Conservation (phyloP, 345 rosid genomes). For the Excoecaria cochinchinensis region DNA sequence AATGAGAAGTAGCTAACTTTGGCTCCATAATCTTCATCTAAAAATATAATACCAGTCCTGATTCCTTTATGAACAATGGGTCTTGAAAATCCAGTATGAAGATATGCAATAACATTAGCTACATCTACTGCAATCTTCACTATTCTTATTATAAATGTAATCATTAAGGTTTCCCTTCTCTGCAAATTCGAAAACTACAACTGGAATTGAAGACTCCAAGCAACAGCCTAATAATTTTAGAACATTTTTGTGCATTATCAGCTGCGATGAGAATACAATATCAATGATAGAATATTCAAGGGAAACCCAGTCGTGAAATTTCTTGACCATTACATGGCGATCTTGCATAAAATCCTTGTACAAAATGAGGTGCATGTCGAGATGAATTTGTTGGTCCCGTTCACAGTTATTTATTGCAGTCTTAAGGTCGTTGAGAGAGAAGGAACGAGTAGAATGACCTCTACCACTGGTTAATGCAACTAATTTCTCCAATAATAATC, state of each 20-base stretch:
- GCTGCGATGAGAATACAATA: background rate
- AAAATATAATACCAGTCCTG: background rate
- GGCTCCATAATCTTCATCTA: background rate
- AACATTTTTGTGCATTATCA: slow-evolving; percentile 1
- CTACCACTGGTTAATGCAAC: background rate
- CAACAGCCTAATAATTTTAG: slow-evolving; percentile 2
- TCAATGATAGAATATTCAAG: background rate
- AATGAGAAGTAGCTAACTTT: background rate
- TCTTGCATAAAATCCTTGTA: background rate
- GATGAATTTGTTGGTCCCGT: background rate
- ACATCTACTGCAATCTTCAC: background rate
- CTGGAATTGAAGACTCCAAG: background rate
- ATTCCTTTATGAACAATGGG: background rate
- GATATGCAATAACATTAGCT: background rate
- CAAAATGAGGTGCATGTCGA: background rate
- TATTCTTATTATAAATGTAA: background rate
- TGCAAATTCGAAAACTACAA: slow-evolving; percentile 8
- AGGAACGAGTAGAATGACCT: slow-evolving; percentile 12
- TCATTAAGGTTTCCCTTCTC: background rate
- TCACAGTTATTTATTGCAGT: background rate
- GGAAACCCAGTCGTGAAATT: background rate
- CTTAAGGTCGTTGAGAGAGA: background rate
- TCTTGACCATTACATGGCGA: slow-evolving; percentile 3
- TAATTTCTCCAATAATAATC: background rate
- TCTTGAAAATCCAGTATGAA: background rate